Evolutionary conservation across 257 asterid species (phyloP).

Genomic region (Fraxinus americana): DNA sequence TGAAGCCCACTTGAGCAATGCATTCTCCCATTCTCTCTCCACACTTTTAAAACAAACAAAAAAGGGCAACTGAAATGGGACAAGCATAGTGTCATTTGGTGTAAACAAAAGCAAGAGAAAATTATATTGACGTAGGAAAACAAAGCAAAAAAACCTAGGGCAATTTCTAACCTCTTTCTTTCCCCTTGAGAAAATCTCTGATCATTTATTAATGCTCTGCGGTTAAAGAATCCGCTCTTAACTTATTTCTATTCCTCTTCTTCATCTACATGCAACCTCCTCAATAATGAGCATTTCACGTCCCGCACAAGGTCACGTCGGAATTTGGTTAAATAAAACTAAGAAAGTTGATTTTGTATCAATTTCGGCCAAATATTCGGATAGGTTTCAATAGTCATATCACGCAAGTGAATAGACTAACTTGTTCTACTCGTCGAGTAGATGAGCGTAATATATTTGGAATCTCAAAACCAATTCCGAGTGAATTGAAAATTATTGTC

Average conservation of each 20-base stretch:
- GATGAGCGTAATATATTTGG: too few species aligned
- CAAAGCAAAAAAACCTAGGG: not conserved
- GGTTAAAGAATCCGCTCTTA: not conserved
- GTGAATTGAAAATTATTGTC: too few species aligned
- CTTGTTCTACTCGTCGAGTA: too few species aligned
- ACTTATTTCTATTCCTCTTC: not conserved
- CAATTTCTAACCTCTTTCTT: not conserved
- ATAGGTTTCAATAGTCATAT: too few species aligned
- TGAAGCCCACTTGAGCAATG: not conserved
- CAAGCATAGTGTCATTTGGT: constrained; percentile 26
- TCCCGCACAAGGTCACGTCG: too few species aligned
- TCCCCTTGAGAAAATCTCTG: not conserved
- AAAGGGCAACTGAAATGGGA: not conserved
- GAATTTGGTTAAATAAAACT: too few species aligned
- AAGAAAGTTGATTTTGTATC: too few species aligned
- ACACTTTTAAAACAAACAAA: too few species aligned
- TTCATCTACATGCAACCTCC: not conserved
- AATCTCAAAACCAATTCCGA: too few species aligned
- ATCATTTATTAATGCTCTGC: too few species aligned
- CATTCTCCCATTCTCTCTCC: not conserved
- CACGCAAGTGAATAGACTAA: too few species aligned
- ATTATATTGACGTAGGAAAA: not conserved
- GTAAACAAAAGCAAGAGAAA: constrained; percentile 29
- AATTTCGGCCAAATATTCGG: too few species aligned
- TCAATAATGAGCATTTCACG: not conserved